Conservation (phyloP, 495 filamentous ascomycete genomes). For the Letharia lupina region DNA sequence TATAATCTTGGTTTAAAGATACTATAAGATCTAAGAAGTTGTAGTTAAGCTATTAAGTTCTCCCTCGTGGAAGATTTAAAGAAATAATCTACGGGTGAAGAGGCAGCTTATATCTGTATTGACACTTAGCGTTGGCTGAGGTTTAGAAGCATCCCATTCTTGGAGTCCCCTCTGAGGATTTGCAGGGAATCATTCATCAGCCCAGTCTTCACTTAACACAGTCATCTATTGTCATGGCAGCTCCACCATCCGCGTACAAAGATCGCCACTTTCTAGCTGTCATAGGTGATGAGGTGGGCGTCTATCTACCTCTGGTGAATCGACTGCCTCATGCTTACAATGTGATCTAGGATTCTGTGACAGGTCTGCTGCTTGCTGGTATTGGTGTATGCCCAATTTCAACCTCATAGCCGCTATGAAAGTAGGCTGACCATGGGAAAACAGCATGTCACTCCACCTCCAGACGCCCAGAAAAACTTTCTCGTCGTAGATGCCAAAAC, state of each 20-base stretch:
- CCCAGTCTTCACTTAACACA: neutral
- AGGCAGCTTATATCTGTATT: too few relatives aligned
- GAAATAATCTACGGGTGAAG: too few relatives aligned
- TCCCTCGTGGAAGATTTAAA: too few relatives aligned
- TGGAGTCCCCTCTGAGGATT: neutral
- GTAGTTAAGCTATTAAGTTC: too few relatives aligned
- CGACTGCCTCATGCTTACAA: constrained; percentile 25
- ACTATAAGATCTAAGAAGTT: too few relatives aligned
- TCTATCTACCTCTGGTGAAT: neutral
- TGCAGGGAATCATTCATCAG: neutral
- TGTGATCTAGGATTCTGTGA: constrained; percentile 69
- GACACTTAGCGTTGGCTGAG: too few relatives aligned
- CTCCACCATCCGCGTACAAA: constrained; percentile 58
- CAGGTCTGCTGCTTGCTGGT: constrained; percentile 85
- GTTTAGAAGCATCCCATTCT: neutral
- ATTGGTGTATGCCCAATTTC: constrained; percentile 64
- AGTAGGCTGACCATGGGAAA: neutral
- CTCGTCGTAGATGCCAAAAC: constrained; percentile 92
- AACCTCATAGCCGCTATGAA: constrained; percentile 8
- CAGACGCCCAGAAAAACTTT: constrained; percentile 92
- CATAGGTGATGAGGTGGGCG: constrained; percentile 86
- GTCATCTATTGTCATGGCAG: constrained; percentile 35
- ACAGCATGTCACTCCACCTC: constrained; percentile 67
- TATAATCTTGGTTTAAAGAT: too few relatives aligned
- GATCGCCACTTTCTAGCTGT: constrained; percentile 95